These are phyloP conservation scores for Apiotrichum mycotoxinovorans DNA, from an alignment of 1,284 basidiomycete genomes.

Conservation along the genomic window DNA sequence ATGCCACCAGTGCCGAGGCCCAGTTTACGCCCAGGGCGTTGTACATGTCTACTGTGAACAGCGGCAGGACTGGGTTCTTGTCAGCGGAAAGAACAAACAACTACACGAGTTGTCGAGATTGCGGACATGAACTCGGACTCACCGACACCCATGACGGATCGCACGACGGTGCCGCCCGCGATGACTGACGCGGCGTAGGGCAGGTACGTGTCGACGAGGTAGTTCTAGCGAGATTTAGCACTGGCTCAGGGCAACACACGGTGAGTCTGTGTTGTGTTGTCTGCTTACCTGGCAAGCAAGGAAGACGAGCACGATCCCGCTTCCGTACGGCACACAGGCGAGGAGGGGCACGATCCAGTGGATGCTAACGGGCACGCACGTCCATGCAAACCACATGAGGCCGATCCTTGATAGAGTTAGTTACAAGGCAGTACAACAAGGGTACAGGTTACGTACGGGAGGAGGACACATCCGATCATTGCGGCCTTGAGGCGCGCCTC, in stretches of 20 bases:
- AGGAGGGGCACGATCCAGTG: conserved; percentile 64
- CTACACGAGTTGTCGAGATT: no score
- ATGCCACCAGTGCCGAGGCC: conserved; percentile 59
- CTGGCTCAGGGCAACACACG: not conserved
- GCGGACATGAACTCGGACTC: not conserved
- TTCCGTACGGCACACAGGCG: conserved; percentile 61
- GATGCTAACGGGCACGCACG: conserved; percentile 54
- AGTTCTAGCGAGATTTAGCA: conserved; percentile 40
- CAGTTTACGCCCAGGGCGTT: conserved; percentile 58
- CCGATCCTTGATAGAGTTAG: conserved; percentile 1
- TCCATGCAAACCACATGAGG: conserved; percentile 52
- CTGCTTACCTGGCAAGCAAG: conserved; percentile 22
- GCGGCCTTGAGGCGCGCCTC: conserved; percentile 59
- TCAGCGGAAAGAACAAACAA: not conserved
- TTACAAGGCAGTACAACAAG: not conserved
- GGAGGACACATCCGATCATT: conserved; percentile 57
- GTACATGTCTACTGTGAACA: conserved; percentile 60
- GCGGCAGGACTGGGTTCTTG: conserved; percentile 52
- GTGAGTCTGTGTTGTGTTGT: no score
- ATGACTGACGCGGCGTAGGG: conserved; percentile 56
- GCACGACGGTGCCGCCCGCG: conserved; percentile 65
- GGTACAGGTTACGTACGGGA: conserved; percentile 52
- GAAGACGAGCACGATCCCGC: conserved; percentile 33
- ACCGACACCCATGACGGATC: conserved; percentile 58
- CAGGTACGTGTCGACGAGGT: conserved; percentile 62